phyloP scores from a whole-genome alignment of 345 rosid species.

The Alliaria petiolata region DNA sequence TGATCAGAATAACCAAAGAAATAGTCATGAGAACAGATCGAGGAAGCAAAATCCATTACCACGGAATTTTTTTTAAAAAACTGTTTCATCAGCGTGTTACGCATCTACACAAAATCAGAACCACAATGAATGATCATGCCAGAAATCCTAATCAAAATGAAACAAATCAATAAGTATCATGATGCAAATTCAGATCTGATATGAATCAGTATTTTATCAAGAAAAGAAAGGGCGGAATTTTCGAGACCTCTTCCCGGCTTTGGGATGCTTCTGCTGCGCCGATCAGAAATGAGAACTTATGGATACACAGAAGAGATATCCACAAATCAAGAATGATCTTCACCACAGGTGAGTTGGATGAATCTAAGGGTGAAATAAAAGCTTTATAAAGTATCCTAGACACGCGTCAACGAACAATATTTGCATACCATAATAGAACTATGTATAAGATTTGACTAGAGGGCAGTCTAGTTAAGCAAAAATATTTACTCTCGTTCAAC shows the following conservation, averaged over 20 bases:
- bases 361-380: background rate
- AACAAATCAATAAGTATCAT: background rate
- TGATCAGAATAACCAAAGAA: background rate
- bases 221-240: background rate
- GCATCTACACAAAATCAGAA: background rate
- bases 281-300: background rate
- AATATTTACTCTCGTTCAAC: too few species aligned
- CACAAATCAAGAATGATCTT: background rate
- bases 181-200: background rate
- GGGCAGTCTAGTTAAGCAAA: too few species aligned
- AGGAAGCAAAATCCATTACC: too few species aligned
- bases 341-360: background rate
- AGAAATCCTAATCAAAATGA: background rate
- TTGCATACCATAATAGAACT: background rate
- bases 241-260: background rate
- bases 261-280: background rate
- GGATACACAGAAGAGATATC: background rate
- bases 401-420: background rate
- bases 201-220: background rate
- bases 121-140: background rate
- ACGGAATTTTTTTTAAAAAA: background rate
- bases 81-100: background rate
- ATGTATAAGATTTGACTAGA: background rate
- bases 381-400: background rate
- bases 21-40: background rate